These are phyloP conservation scores for Silene conica DNA, from an alignment of 148 eudicot species.

Conservation along the genomic window DNA sequence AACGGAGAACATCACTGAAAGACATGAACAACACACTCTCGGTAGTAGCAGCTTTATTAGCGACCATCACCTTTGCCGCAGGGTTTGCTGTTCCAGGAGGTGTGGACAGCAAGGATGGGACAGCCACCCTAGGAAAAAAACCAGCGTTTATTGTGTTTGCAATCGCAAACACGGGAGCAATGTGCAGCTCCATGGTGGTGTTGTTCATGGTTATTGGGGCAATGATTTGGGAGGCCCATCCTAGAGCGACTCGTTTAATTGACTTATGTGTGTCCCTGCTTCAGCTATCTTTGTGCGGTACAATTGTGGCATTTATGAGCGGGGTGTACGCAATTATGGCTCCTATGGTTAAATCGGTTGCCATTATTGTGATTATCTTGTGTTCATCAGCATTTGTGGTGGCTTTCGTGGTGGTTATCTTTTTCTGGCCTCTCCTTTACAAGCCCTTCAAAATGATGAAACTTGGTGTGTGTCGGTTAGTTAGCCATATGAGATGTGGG, in stretches of 20 bases:
- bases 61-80: conserved; percentile 15
- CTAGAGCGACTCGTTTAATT: background rate
- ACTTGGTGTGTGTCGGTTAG: background rate
- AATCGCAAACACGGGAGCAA: conserved; percentile 2
- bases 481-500: background rate
- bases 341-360: conserved; percentile 7
- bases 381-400: background rate
- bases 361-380: conserved; percentile 6
- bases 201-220: conserved; percentile 7
- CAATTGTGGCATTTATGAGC: conserved; percentile 12
- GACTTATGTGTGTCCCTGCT: conserved; percentile 11
- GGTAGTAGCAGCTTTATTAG: conserved; percentile 13
- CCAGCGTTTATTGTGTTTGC: conserved; percentile 6
- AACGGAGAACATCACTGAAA: background rate
- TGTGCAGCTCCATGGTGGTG: conserved; percentile 15
- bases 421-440: conserved; percentile 12
- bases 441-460: background rate
- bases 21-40: background rate
- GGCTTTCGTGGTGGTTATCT: background rate
- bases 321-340: conserved; percentile 14
- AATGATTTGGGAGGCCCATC: conserved; percentile 16
- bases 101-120: background rate
- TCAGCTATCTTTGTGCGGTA: conserved; percentile 2
- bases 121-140: background rate
- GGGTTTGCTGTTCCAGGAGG: conserved; percentile 15